Percentiles rank a stretch among this genome's conserved stretches.
Conservation (phyloP, 768 basidiomycete species). For the Cyclocybe cylindracea region DNA sequence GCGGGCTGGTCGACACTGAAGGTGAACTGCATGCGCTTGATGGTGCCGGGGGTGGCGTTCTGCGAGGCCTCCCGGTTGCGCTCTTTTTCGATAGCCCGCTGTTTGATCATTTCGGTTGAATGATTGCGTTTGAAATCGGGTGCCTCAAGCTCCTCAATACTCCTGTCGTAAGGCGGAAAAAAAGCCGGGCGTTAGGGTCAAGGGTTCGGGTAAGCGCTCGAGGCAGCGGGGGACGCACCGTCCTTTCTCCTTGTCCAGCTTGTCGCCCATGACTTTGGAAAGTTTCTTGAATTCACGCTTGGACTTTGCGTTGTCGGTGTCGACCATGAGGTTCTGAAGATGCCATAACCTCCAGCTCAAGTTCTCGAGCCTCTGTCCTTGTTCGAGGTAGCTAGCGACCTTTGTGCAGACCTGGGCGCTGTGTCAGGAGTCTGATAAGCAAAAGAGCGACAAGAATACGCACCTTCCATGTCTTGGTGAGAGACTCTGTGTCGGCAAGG, state of each 20-base stretch:
- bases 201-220: conserved; percentile 24
- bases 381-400: conserved; percentile 88
- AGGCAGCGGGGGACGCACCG: conserved; percentile 51
- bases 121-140: conserved; percentile 80
- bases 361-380: conserved; percentile 90
- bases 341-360: conserved; percentile 93
- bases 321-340: conserved; percentile 88
- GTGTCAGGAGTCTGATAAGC: conserved; percentile 1
- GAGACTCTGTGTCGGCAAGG: conserved; percentile 78
- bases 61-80: conserved; percentile 71
- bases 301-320: conserved; percentile 84
- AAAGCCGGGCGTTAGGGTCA: conserved; percentile 28
- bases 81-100: conserved; percentile 81
- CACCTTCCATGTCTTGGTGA: conserved; percentile 93
- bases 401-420: conserved; percentile 76
- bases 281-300: conserved; percentile 91
- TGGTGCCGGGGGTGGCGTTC: conserved; percentile 65
- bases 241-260: conserved; percentile 91
- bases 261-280: conserved; percentile 87
- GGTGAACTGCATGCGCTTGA: conserved; percentile 90
- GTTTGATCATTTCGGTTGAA: conserved; percentile 78
- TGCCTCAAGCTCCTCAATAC: conserved; percentile 82
- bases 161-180: conserved; percentile 42
- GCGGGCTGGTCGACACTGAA: conserved; percentile 79
- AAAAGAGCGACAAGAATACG: conserved; percentile 16